phyloP scores from a whole-genome alignment of 1,284 basidiomycete genomes.

The Austroboletus olivaceoglutinosus region DNA sequence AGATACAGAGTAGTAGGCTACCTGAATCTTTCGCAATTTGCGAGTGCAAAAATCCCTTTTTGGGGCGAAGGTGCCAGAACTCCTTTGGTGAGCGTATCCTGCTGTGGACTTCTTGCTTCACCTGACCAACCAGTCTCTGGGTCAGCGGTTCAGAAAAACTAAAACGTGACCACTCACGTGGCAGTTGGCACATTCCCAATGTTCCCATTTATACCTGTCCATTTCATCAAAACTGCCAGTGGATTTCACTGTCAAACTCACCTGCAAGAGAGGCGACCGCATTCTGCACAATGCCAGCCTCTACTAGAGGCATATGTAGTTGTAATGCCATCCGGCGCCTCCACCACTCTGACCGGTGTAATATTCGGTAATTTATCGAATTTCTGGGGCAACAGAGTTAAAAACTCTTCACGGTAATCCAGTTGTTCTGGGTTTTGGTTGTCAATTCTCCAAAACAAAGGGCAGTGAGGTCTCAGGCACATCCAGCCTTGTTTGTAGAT shows the following conservation, averaged over 20 bases:
- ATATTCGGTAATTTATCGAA: conserved; percentile 34
- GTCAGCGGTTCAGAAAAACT: not conserved
- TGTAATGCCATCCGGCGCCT: conserved; percentile 36
- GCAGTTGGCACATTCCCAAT: conserved; percentile 62
- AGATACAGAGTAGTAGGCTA: conserved; percentile 1
- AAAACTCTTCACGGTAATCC: conserved; percentile 48
- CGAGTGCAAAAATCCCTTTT: conserved; percentile 28
- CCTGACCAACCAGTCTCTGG: conserved; percentile 8
- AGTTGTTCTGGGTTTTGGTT: conserved; percentile 36
- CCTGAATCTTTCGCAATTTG: conserved; percentile 32
- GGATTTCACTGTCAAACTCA: conserved; percentile 28
- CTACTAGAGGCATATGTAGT: conserved; percentile 57
- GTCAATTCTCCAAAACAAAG: conserved; percentile 49
- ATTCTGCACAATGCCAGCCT: conserved; percentile 65
- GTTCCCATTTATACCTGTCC: conserved; percentile 65
- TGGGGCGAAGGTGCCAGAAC: conserved; percentile 39
- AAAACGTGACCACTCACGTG: conserved; percentile 27
- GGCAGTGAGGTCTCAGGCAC: conserved; percentile 59
- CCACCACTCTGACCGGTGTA: conserved; percentile 28
- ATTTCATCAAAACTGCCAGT: conserved; percentile 9
- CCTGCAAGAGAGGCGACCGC: conserved; percentile 73
- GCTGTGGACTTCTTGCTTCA: conserved; percentile 13
- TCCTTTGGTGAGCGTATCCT: conserved; percentile 37
- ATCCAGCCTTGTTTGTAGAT: conserved; percentile 59
- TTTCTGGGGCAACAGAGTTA: conserved; percentile 32